Conservation (phyloP, 768 basidiomycete species). For the Trametes elegans region DNA sequence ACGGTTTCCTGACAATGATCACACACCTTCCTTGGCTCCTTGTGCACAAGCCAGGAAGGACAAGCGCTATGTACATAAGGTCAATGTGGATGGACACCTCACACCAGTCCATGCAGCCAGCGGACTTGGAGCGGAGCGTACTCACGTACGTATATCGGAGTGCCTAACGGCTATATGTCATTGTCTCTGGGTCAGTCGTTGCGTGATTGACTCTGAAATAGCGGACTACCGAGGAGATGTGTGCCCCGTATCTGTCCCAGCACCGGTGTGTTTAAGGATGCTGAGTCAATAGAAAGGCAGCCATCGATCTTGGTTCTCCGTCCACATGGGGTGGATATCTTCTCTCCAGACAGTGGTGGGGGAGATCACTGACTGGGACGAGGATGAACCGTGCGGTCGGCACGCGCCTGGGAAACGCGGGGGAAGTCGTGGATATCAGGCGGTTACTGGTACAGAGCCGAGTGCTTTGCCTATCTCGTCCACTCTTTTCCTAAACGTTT, state of each 20-base stretch:
- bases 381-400: constrained; percentile 17
- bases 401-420: neutral
- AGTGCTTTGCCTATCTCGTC: constrained; percentile 72
- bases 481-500: constrained; percentile 63
- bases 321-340: constrained; percentile 6
- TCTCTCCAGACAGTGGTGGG: constrained; percentile 18
- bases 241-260: constrained; percentile 95
- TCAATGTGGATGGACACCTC: no score
- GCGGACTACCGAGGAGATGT: constrained; percentile 27
- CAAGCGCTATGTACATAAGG: no score
- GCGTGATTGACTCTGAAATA: neutral
- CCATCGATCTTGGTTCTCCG: constrained; percentile 53
- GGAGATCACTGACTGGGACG: constrained; percentile 17
- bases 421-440: neutral
- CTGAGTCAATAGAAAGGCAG: constrained; percentile 84
- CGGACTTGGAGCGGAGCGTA: no score
- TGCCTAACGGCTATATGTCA: no score
- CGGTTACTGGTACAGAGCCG: constrained; percentile 35
- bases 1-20: no score
- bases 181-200: no score
- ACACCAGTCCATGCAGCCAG: no score
- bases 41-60: no score
- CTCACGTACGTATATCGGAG: neutral
- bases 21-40: no score
- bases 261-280: constrained; percentile 55